Evolutionary conservation across 495 filamentous ascomycete species (phyloP), one percentile per base, ranked within the genome.

Genomic region (Lepraria neglecta): DNA sequence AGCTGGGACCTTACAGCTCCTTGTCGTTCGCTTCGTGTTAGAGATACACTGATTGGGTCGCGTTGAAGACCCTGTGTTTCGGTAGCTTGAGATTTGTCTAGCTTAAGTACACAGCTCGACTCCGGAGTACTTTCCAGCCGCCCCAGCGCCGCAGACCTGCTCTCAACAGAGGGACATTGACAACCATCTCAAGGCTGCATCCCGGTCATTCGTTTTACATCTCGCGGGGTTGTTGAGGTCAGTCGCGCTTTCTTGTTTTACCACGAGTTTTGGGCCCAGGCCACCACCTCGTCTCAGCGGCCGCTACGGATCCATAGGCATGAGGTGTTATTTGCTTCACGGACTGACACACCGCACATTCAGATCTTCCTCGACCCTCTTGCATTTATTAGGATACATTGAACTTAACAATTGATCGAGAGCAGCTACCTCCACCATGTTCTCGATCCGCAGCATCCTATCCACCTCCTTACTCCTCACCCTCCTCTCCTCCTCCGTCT

Each of bases 391-490:
- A 21, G 15, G 27, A 51, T 6, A 24, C 33, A n/a, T 4, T 21
- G 27, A 31, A 21, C 33, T 57, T 31, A 21, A 15, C 21, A n/a
- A 53, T 59, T 50, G 58, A 61, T 7, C 1, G 17, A 30, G 35
- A 61, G 45, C 31, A 9, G 21, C 21, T 43, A 14, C 28, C 35
- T 27, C 45, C 60, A 58, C 15, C 27, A 68, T 68, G 67, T 56
- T 42, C 45, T 62, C 67, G 31, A 51, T 66, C 17, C 56, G 59
- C 45, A 47, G 50, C 31, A 48, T 68, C 43, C 31, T 62, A 21
- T 59, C 61, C 7, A 48, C 28, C 21, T 43, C 38, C 53, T 15
- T 68, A 27, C 35, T 68, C 46, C 33, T 62, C 19, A 35, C 38
- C 38, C 42, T 65, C 24, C 24, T 50, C 47, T 45, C 57, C 15